Evolutionary conservation across 345 rosid species (phyloP), one percentile per base, ranked within the genome.

Genomic region (Eucalyptus tenuipes): DNA sequence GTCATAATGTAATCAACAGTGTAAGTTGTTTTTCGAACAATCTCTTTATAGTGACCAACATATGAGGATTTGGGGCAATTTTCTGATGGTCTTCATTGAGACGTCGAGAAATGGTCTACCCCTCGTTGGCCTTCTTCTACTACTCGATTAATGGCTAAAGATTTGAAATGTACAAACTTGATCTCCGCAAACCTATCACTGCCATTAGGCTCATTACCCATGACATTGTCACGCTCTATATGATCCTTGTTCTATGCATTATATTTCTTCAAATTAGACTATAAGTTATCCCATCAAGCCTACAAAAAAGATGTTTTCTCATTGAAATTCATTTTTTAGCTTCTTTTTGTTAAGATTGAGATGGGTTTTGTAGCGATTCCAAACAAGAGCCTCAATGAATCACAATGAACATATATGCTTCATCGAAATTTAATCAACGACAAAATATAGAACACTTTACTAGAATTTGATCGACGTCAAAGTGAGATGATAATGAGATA

Each of bases 131-230:
- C 12, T 66, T 66, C 40, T n/a, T 7, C 40, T 31, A 31, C 20
- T 0, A 4, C 15, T 66, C 1, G 4, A 5, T 66, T 66, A 66
- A 66, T 0, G 0, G 1, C 1, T n/a, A 0, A 66, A 66, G 11
- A 66, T 66, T 17, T 11, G 4, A 31, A 66, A 9, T 66, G 11
- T 15, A 11, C 6, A 55, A 22, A 55, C 13, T 55, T 55, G 61
- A 55, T 55, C 1, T 55, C 1, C 0, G 29, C 13, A 3, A 0
- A 61, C 40, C 20, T 66, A 12, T 66, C 2, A 66, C 18, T n/a
- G 6, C 20, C 40, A 15, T 66, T 66, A 31, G 37, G 6, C 33
- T 31, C 20, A 3, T n/a, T 66, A n/a, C 40, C 20, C 20, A 15
- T 0, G 10, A 8, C 40, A 66, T 66, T 66, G 3, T 16, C 22